These are phyloP conservation scores for Phlegmacium glaucopus DNA, from an alignment of 768 basidiomycete genomes.

Conservation along the genomic window DNA sequence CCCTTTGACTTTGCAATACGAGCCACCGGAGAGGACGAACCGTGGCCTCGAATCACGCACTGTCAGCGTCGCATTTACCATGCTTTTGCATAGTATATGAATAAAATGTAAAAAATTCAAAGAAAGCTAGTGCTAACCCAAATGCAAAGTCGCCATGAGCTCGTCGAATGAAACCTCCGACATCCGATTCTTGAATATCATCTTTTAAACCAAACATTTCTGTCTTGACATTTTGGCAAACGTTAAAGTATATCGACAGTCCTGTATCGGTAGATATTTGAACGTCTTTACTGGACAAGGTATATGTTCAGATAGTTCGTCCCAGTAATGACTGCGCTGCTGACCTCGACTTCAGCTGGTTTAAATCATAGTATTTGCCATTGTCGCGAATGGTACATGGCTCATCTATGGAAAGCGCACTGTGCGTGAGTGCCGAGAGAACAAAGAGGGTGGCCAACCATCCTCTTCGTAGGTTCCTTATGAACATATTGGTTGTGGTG, in stretches of 20 bases:
- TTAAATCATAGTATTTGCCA: conserved; percentile 67
- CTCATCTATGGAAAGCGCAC: conserved; percentile 38
- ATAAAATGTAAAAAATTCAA: neutral
- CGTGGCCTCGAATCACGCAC: conserved; percentile 51
- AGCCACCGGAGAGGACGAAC: conserved; percentile 59
- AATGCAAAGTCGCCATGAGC: conserved; percentile 69
- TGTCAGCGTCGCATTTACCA: conserved; percentile 61
- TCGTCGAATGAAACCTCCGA: conserved; percentile 60
- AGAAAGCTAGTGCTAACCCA: conserved; percentile 43
- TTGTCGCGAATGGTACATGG: conserved; percentile 59
- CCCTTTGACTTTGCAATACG: conserved; percentile 50
- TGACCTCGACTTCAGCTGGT: conserved; percentile 55
- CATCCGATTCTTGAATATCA: conserved; percentile 46
- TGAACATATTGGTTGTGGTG: conserved; percentile 5
- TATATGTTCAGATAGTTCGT: conserved; percentile 7
- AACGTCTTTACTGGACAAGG: conserved; percentile 58
- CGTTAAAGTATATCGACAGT: conserved; percentile 52
- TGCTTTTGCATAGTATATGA: neutral
- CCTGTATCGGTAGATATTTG: conserved; percentile 45
- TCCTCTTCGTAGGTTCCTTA: neutral
- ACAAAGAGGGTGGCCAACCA: conserved; percentile 7
- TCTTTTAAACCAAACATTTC: conserved; percentile 61
- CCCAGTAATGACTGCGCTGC: conserved; percentile 13
- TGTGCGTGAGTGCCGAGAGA: conserved; percentile 5
- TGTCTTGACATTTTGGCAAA: conserved; percentile 53